Conservation (phyloP, 1,284 basidiomycete species). For the Naganishia sp. region DNA sequence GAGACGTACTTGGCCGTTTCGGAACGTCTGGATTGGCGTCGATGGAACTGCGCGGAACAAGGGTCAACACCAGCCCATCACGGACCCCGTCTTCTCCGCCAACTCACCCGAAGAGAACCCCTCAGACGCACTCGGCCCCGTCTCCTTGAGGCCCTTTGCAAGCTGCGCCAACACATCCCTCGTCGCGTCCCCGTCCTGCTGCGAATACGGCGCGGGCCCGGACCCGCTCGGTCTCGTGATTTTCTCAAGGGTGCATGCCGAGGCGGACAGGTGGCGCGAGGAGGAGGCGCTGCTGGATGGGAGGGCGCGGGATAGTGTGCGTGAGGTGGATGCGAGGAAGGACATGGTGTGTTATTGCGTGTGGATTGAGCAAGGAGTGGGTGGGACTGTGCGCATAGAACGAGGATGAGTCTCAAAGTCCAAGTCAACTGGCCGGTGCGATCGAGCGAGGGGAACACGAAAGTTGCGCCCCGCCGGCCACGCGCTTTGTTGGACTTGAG, state of each 20-base stretch:
- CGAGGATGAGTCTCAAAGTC: not conserved
- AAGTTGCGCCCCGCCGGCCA: no score
- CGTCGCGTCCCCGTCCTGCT: not conserved
- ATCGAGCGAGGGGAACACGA: not conserved
- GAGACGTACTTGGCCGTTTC: conserved; percentile 5
- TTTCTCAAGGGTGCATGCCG: conserved; percentile 9
- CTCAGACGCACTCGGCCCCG: not conserved
- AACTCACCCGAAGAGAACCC: conserved; percentile 11
- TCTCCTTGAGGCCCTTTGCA: conserved; percentile 1
- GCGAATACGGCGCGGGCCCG: conserved; percentile 8
- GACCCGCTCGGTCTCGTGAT: conserved; percentile 18
- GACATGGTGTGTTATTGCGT: conserved; percentile 10
- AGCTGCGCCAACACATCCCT: conserved; percentile 7
- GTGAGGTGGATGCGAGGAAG: conserved; percentile 4
- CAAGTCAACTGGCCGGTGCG: not conserved
- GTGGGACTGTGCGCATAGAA: not conserved
- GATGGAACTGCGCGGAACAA: conserved; percentile 1
- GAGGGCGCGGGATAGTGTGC: conserved; percentile 11
- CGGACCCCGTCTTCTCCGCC: not conserved
- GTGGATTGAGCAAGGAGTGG: not conserved
- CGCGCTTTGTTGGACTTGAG: not conserved
- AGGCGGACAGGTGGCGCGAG: conserved; percentile 11
- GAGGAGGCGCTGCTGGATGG: conserved; percentile 6
- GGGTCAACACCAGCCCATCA: not conserved
- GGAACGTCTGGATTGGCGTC: conserved; percentile 19